phyloP scores from a whole-genome alignment of 805 yeast genomes.

The Kockiozyma suomiensis region DNA sequence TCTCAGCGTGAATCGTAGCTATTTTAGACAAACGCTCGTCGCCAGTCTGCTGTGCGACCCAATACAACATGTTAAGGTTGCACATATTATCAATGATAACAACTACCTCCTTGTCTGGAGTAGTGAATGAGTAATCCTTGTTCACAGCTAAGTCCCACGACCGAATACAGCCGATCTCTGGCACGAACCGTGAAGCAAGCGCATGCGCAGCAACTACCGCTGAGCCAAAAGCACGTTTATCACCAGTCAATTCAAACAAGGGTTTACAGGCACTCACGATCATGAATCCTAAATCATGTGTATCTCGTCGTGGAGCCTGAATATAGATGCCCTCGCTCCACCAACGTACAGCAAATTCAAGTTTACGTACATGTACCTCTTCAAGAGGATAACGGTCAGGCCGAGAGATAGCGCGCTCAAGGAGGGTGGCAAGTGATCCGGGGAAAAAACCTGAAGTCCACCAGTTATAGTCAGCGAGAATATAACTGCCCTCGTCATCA shows the following conservation, averaged over 20 bases:
- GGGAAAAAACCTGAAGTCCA: slow-evolving; percentile 22
- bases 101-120: slow-evolving; percentile 36
- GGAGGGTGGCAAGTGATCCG: slow-evolving; percentile 8
- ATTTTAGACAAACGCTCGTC: slow-evolving; percentile 37
- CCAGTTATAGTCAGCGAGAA: slow-evolving; percentile 7
- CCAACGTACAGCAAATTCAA: slow-evolving; percentile 13
- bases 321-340: slow-evolving; percentile 8
- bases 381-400: slow-evolving; percentile 5
- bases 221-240: slow-evolving; percentile 32
- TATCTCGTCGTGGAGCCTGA: slow-evolving; percentile 34
- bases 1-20: slow-evolving; percentile 43
- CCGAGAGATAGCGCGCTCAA: slow-evolving; percentile 10
- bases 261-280: slow-evolving; percentile 39
- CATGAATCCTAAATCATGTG: slow-evolving; percentile 43
- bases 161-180: slow-evolving; percentile 37
- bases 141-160: slow-evolving; percentile 40
- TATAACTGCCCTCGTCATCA: neutral
- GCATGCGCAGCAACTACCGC: slow-evolving; percentile 40
- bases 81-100: slow-evolving; percentile 39
- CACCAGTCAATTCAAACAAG: slow-evolving; percentile 36
- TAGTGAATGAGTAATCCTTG: slow-evolving; percentile 32
- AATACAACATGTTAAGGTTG: slow-evolving; percentile 39
- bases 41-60: slow-evolving; percentile 40
- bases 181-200: slow-evolving; percentile 38
- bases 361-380: slow-evolving; percentile 4